Evolutionary conservation across 2,329 filamentous ascomycete genomes (phyloP), one percentile per base, ranked within the genome.

Genomic region (Clarireedia homoeocarpa): DNA sequence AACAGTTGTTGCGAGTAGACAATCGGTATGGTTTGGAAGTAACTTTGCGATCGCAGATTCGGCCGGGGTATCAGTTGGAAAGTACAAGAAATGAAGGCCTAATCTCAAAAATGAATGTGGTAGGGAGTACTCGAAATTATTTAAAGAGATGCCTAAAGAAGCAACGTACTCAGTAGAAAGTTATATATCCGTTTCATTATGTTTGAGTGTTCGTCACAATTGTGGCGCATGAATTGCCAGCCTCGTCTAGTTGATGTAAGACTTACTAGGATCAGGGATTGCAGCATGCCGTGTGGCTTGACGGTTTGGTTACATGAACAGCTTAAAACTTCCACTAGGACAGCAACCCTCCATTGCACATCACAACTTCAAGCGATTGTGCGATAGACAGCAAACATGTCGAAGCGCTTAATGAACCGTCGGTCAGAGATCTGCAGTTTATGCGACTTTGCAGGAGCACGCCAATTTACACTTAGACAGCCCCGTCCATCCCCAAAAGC

Each of bases 351-450:
- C 60, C 57, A 51, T 34, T 50, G 15, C 48, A 55, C 36, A 51
- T 51, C 38, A 34, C 17, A 12, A 40, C 36, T 48, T 49, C 56
- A 57, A 48, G 53, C 51, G 47, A 23, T 42, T 27, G 20, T 34
- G 23, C 20, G 27, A 30, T 30, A 30, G 27, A 30, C 27, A 30
- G 27, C 27, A 9, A 30, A 30, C 3, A 77, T 77, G 74, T 73
- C 72, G 48, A 69, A 69, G 65, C 66, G 70, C 55, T 64, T 60
- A 48, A 51, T 69, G n/a, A 62, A 62, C 27, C 64, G 65, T 44
- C 62, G 63, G 46, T 57, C 53, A 62, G 70, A 73, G 55, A 61
- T 77, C 53, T 78, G 77, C 68, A 73, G 74, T 52, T 68, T 72
- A 50, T 79, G 76, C 65, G 64, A 75, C 52, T 69, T 70, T 58